These are phyloP conservation scores for Lunularia cruciata DNA, from an alignment of 225 moss, liverwort and hornwort genomes.

Conservation along the genomic window DNA sequence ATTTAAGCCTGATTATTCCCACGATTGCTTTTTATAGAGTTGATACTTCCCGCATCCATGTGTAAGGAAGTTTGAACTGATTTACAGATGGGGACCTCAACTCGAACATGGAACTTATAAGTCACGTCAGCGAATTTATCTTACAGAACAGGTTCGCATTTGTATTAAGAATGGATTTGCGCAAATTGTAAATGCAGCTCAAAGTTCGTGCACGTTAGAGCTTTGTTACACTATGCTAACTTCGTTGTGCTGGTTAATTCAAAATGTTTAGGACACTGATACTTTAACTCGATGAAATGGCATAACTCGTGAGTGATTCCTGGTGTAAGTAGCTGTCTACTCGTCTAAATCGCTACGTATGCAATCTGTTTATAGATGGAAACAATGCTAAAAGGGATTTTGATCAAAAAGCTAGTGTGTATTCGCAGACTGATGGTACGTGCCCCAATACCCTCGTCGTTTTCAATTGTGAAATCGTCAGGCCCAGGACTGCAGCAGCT, in stretches of 20 bases:
- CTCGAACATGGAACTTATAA: slow-evolving; percentile 61
- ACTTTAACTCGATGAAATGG: not conserved
- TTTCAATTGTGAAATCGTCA: slow-evolving; percentile 85
- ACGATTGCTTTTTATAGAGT: too few species aligned
- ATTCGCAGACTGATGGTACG: slow-evolving; percentile 82
- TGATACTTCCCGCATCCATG: too few species aligned
- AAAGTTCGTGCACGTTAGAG: too few species aligned
- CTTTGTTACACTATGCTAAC: not conserved
- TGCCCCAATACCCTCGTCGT: slow-evolving; percentile 91
- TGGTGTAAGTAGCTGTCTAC: too few species aligned
- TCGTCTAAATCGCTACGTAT: too few species aligned
- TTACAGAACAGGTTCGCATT: slow-evolving; percentile 92
- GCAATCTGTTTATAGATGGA: too few species aligned
- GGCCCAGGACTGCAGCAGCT: slow-evolving; percentile 77
- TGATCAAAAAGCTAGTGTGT: not conserved
- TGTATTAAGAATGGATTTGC: not conserved
- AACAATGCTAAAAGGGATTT: not conserved
- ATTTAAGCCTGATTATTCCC: too few species aligned
- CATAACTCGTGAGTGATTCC: not conserved
- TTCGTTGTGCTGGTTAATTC: not conserved
- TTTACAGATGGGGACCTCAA: slow-evolving; percentile 81
- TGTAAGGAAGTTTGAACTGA: not conserved
- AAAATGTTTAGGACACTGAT: too few species aligned
- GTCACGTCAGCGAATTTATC: slow-evolving; percentile 72
- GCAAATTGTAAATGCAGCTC: not conserved